Evolutionary conservation across 2,329 filamentous ascomycete species (phyloP), one percentile per base, ranked within the genome.

Genomic region (Fusarium sp.): DNA sequence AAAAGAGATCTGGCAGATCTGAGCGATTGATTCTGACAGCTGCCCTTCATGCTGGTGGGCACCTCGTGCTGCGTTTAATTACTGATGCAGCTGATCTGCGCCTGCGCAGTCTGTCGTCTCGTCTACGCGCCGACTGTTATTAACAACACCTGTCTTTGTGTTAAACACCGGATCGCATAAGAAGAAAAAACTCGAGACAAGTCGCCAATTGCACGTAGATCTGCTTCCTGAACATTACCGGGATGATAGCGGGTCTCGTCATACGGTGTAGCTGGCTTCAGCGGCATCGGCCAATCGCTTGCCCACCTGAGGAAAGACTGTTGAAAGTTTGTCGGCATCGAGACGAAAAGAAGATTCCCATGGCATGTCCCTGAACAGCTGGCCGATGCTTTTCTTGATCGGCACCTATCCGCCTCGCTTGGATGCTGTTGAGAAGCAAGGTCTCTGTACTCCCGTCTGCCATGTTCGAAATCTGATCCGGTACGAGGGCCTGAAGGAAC

Each of bases 321-420:
- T 18, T 23, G 10, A 23, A 23, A 23, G 52, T 44, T 43, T 52
- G 58, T 73, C 48, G 56, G 52, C 15, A 56, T 31, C n/a, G 23
- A 40, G 18, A 27, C 34, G 28, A 43, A 52, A 28, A 27, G 28
- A 36, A 36, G 23, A 28, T 13, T n/a, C 41, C 63, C 18, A 55
- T 57, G 60, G 51, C 54, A 64, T 41, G 52, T 54, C 55, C 59
- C 30, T 71, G 63, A 61, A 55, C 67, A 71, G 63, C 60, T 71
- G 68, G 68, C 63, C 63, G 67, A 61, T 68, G 68, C 68, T 68
- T 68, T 23, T 48, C 23, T 44, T 65, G 67, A 70, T 71, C 68
- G 67, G 63, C 67, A 60, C 34, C 54, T 67, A 56, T 55, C 66
- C 66, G 62, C 57, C 63, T 70, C 66, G 62, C 57, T 70, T 56